These are phyloP conservation scores for Coemansia sp. DNA, from an alignment of 192 early-diverging fungal genomes.

Conservation along the genomic window DNA sequence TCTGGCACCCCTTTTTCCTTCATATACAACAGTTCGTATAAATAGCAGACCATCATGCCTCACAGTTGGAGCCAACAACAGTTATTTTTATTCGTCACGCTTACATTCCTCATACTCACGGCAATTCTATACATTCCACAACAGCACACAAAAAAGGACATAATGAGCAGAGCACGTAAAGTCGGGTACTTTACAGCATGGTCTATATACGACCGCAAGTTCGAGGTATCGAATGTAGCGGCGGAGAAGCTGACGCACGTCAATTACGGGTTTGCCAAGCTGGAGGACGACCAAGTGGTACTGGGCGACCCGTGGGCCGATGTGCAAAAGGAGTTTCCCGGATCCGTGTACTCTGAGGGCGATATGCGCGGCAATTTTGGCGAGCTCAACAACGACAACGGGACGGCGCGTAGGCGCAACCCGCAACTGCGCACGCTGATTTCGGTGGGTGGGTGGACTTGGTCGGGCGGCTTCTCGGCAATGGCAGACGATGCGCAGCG, in stretches of 20 bases:
- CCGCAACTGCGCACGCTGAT: constrained; percentile 69
- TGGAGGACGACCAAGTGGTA: constrained; percentile 59
- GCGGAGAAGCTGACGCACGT: constrained; percentile 74
- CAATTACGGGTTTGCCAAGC: constrained; percentile 79
- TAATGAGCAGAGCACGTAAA: constrained; percentile 40
- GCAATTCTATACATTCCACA: constrained; percentile 29
- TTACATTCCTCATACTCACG: constrained; percentile 20
- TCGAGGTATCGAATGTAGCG: constrained; percentile 61
- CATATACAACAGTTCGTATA: too few relatives aligned
- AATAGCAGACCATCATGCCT: background rate
- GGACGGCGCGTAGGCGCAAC: constrained; percentile 56
- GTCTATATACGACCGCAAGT: constrained; percentile 73
- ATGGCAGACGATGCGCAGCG: constrained; percentile 56
- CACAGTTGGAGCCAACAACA: constrained; percentile 4
- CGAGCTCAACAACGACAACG: constrained; percentile 61
- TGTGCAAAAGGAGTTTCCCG: constrained; percentile 63
- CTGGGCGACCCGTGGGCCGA: constrained; percentile 79
- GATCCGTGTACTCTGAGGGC: constrained; percentile 53
- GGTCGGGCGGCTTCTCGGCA: constrained; percentile 68
- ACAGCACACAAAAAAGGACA: background rate
- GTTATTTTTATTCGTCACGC: constrained; percentile 12
- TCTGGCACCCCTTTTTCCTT: background rate
- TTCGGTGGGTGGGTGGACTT: constrained; percentile 79
- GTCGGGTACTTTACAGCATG: constrained; percentile 57
- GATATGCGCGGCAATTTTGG: constrained; percentile 64